Evolutionary conservation across 345 rosid genomes (phyloP), one percentile per base, ranked within the genome.

Genomic region (Acer negundo): DNA sequence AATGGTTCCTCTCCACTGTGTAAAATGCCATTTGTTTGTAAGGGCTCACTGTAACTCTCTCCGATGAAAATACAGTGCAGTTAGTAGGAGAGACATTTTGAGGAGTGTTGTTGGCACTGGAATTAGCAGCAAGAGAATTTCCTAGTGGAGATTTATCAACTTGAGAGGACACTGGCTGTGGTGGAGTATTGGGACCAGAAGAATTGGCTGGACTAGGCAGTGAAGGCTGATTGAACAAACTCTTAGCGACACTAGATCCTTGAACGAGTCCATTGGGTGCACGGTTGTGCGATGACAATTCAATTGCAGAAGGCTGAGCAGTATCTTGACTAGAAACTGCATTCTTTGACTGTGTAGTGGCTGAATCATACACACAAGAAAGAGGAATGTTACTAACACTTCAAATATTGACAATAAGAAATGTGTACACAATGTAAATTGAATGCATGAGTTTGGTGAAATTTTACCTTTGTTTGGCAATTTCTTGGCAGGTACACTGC

Each of bases 1-100:
- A 80, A 67, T 78, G 94, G 82, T 89, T 93, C 69, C 93, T 92
- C 82, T 96, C 94, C 69, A 94, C 79, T 12, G 89, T 87, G 87
- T 90, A 87, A 59, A 86, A 85, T 40, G 87, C 77, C 70, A 81
- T 76, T 51, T 87, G 83, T 79, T 95, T 95, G 68, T 82, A 85
- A 5, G 98, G 99, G 82, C 94, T 93, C 56, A 92, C 87, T 35
- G 77, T 87, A 51, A 90, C 81, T 74, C 89, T 90, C 79, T 92
- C 92, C 7, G 89, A 79, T 23, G 94, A 89, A 78, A 93, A 83
- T 67, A 87, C 73, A n/a, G 93, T 90, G 79, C 97, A 87, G 83
- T 81, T 89, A 62, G 91, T 81, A 46, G 97, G 97, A 68, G 85
- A 85, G 74, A 82, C 77, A 51, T 74, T 86, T 67, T 83, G 87